These are phyloP conservation scores for Fusarium praegraminearum DNA, from an alignment of 2,329 filamentous ascomycete species.

Conservation along the genomic window DNA sequence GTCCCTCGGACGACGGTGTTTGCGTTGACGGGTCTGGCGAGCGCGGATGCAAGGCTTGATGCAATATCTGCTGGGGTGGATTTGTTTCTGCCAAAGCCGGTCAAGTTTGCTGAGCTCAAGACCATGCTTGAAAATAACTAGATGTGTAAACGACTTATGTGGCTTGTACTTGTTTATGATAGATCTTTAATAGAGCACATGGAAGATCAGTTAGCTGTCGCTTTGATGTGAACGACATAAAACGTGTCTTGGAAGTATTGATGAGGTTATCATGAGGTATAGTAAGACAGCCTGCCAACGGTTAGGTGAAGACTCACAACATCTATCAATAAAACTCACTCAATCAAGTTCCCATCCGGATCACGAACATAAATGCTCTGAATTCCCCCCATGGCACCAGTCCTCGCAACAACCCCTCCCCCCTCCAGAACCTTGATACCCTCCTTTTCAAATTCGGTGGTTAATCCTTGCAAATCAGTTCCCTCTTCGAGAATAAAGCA, in stretches of 20 bases:
- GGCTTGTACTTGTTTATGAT: slow-evolving; percentile 10
- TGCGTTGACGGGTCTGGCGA: slow-evolving; percentile 65
- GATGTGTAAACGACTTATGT: slow-evolving; percentile 24
- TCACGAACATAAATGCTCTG: slow-evolving; percentile 71
- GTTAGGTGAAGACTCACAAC: accelerated
- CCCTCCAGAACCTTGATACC: slow-evolving; percentile 64
- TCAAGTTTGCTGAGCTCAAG: slow-evolving; percentile 58
- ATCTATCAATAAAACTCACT: slow-evolving; percentile 57
- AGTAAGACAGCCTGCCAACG: not conserved
- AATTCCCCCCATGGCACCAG: slow-evolving; percentile 66
- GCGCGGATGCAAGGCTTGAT: slow-evolving; percentile 61
- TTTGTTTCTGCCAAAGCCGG: slow-evolving; percentile 64
- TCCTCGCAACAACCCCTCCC: slow-evolving; percentile 63
- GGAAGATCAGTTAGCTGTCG: not conserved
- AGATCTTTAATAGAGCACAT: slow-evolving; percentile 16
- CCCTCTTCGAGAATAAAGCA: slow-evolving; percentile 68
- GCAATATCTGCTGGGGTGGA: slow-evolving; percentile 63
- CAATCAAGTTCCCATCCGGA: slow-evolving; percentile 71
- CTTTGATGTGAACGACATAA: not conserved
- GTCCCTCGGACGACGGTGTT: slow-evolving; percentile 60
- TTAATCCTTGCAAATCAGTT: slow-evolving; percentile 59
- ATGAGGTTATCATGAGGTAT: not conserved
- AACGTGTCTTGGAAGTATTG: not conserved
- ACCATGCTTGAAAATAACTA: slow-evolving; percentile 44
- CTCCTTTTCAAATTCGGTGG: slow-evolving; percentile 55